Conservation (phyloP, 306 rosid genomes). For the Chamaecrista fasciculata region DNA sequence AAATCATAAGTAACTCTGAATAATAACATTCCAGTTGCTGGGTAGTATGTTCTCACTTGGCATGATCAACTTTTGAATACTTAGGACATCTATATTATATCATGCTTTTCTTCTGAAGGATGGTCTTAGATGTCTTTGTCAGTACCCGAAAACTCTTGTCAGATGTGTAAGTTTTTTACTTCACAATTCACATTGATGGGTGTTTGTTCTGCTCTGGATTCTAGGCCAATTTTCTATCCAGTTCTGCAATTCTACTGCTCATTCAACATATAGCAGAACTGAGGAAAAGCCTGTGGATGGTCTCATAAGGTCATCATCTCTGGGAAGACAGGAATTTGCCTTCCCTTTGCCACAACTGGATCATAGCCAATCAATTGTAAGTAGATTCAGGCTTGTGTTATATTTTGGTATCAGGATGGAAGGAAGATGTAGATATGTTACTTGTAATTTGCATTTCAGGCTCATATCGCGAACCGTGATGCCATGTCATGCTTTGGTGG, state of each 20-base stretch:
- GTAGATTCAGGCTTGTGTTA: conserved; percentile 36
- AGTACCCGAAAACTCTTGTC: conserved; percentile 1
- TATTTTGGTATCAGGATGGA: background rate
- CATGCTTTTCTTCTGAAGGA: background rate
- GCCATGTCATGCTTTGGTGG: conserved; percentile 45
- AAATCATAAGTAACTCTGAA: no score
- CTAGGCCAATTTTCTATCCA: conserved; percentile 26
- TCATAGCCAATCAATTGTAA: conserved; percentile 48
- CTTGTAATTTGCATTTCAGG: conserved; percentile 43
- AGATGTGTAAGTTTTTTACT: background rate
- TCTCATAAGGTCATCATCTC: conserved; percentile 29
- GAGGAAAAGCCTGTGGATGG: conserved; percentile 35
- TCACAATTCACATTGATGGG: background rate
- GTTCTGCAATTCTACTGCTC: conserved; percentile 28
- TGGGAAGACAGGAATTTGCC: conserved; percentile 40
- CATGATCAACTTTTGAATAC: background rate
- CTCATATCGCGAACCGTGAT: conserved; percentile 41
- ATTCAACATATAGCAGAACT: conserved; percentile 35
- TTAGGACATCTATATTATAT: background rate
- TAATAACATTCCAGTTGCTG: background rate
- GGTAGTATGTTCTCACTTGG: background rate
- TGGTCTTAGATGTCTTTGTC: background rate
- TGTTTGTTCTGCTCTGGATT: background rate
- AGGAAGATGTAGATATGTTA: conserved; percentile 20
- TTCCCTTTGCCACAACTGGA: conserved; percentile 40